Evolutionary conservation across 148 eudicot genomes (phyloP), one percentile per base, ranked within the genome.

Genomic region (Rhododendron vialii): DNA sequence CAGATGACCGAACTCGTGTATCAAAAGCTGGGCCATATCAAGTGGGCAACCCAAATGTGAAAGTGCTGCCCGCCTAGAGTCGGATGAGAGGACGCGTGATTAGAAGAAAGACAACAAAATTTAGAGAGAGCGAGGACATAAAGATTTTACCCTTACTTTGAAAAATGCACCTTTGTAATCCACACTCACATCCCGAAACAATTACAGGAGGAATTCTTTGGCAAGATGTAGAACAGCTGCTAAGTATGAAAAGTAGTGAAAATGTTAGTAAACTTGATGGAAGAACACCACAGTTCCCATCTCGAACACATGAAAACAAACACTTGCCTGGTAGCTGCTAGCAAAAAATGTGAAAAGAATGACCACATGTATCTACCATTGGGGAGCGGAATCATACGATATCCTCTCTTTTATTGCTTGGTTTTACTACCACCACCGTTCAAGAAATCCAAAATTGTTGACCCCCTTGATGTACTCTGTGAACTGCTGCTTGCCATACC

Each of bases 371-470:
- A 24, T 67, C 75, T 43, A 24, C n/a, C 14, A 67, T 7, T 17
- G 3, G 59, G 24, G 38, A 83, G 26, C 18, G 2, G 11, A 63
- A 28, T 22, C 45, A 14, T 33, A 20, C 15, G 24, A 38, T 61
- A 74, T 53, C 86, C 43, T 55, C 51, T 36, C 82, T 85, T 67
- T 26, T 57, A 74, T 57, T 88, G 55, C 28, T 69, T 73, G 67
- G 83, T 59, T 67, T 86, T 82, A 57, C 43, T 50, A 53, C 61
- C 51, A 38, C 65, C 82, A 28, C 87, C 84, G 45, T 67, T 81
- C 83, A 92, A 81, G 61, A 89, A 82, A 33, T 89, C 89, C 43
- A 89, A 85, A 85, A 92, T 83, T 4, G 85, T 89, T 1, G 90
- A 71, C 57, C 89, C 87, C 15, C 65, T 83, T 13, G 78, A 30